Base-by-base conservation (phyloP, 2,329 filamentous ascomycete genomes). In the Stylonectria norvegica region DNA sequence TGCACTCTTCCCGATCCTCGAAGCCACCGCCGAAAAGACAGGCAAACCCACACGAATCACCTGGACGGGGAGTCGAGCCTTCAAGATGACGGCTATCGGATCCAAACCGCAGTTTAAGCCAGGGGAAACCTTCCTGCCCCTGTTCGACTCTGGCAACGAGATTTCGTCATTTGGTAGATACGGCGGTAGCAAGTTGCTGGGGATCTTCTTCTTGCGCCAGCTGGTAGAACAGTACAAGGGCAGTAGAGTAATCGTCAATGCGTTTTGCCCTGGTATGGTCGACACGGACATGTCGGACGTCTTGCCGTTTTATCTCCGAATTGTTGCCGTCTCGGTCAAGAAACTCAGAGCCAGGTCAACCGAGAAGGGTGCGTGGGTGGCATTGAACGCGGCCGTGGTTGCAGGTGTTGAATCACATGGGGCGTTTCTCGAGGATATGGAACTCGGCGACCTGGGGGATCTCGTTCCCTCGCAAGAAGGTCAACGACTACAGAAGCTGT, bases 1-100 rank as follows among this genome's bases (percentile, higher is more conserved):
- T 5, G 22, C 46, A 1, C 31, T 60, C 1, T 34, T 57, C 0
- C 54, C 54, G 0, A n/a, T 38, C 1, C 41, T 60, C 1, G 53
- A 57, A 5, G 4, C 41, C 4, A 55, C 53, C 0, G 49, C 55
- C 1, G n/a, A 28, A 3, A 18, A 36, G 1, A 37, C 33, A 0
- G 43, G 42, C 0, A 28, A 18, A 0, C 46, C 42, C 0, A 42
- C 47, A 1, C 45, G 52, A 0, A 33, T 58, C 1, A 49, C 50
- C 1, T 53, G 45, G 40, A 52, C 49, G 0, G 49, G 50, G 4
- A 58, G 55, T 5, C 40, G 52, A 1, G 30, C 40, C 22, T 38
- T 53, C 27, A 37, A 16, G 11, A 10, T 22, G 6, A 42, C 46
- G 7, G 44, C 42, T 1, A 20, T 51, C 1, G 32, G 38, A 0